These are phyloP conservation scores for Neurospora discreta DNA, from an alignment of 495 filamentous ascomycete genomes.

Conservation along the genomic window DNA sequence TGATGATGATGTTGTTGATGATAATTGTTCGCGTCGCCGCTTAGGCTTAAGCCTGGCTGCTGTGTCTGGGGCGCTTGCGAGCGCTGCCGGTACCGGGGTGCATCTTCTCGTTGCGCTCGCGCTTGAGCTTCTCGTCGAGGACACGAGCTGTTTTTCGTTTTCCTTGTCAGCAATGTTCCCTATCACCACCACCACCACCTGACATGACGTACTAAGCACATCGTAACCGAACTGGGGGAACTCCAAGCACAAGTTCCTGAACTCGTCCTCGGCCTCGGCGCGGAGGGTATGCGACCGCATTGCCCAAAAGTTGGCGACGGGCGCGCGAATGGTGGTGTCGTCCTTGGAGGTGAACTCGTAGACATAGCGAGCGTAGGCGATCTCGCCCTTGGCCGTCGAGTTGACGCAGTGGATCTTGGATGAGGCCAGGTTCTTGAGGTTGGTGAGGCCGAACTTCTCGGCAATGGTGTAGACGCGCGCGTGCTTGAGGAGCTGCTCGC, in stretches of 20 bases:
- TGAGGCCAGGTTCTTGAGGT: slow-evolving; percentile 67
- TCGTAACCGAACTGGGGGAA: slow-evolving; percentile 87
- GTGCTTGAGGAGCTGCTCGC: slow-evolving; percentile 70
- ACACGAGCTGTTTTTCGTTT: slow-evolving; percentile 38
- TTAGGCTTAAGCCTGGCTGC: slow-evolving; percentile 18
- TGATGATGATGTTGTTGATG: no score
- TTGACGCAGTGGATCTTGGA: slow-evolving; percentile 84
- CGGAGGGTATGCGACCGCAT: slow-evolving; percentile 66
- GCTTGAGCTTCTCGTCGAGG: slow-evolving; percentile 49
- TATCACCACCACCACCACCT: neutral
- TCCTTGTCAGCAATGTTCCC: neutral
- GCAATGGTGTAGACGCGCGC: slow-evolving; percentile 83
- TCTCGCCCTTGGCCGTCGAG: slow-evolving; percentile 74
- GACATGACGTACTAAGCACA: slow-evolving; percentile 50
- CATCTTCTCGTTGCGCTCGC: slow-evolving; percentile 42
- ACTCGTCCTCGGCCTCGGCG: slow-evolving; percentile 72
- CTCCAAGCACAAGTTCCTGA: slow-evolving; percentile 71
- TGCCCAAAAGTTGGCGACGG: slow-evolving; percentile 88
- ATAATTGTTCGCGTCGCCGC: neutral
- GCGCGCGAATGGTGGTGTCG: slow-evolving; percentile 64
- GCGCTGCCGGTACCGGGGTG: slow-evolving; percentile 34
- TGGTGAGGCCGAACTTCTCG: slow-evolving; percentile 60
- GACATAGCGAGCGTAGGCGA: slow-evolving; percentile 81
- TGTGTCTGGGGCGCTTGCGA: slow-evolving; percentile 40
- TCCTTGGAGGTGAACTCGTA: slow-evolving; percentile 62